These are phyloP conservation scores for Tuber melanosporum DNA, from an alignment of 495 filamentous ascomycete genomes.

Conservation along the genomic window DNA sequence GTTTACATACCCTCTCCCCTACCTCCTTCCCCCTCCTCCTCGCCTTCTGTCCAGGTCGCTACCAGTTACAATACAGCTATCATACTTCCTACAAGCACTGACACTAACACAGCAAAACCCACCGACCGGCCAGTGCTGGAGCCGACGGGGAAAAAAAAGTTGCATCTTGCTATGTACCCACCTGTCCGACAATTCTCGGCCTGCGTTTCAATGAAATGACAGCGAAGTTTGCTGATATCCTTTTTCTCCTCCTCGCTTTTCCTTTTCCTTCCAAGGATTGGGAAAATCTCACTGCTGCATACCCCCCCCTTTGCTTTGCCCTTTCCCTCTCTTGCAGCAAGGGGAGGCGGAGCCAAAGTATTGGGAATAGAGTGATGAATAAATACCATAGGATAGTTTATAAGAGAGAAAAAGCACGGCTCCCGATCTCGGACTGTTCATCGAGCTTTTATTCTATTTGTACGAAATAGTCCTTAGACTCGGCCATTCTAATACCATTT, in stretches of 20 bases:
- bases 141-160: neutral
- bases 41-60: neutral
- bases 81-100: neutral
- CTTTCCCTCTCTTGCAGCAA: neutral
- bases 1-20: constrained; percentile 4
- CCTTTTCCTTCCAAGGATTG: neutral
- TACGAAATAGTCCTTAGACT: neutral
- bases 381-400: neutral
- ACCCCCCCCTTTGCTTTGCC: neutral
- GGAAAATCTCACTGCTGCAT: neutral
- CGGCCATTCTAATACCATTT: neutral
- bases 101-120: neutral
- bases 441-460: neutral
- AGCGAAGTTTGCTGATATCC: neutral
- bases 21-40: neutral
- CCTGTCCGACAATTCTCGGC: neutral
- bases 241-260: neutral
- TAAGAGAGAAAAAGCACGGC: neutral
- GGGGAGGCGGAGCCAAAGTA: neutral
- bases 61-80: neutral
- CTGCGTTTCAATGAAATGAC: constrained; percentile 2
- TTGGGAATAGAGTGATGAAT: neutral
- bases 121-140: neutral
- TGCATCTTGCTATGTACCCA: neutral
- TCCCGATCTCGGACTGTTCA: constrained; percentile 2